Conservation (phyloP, 2,329 filamentous ascomycete species). For the Fusarium devonianum region DNA sequence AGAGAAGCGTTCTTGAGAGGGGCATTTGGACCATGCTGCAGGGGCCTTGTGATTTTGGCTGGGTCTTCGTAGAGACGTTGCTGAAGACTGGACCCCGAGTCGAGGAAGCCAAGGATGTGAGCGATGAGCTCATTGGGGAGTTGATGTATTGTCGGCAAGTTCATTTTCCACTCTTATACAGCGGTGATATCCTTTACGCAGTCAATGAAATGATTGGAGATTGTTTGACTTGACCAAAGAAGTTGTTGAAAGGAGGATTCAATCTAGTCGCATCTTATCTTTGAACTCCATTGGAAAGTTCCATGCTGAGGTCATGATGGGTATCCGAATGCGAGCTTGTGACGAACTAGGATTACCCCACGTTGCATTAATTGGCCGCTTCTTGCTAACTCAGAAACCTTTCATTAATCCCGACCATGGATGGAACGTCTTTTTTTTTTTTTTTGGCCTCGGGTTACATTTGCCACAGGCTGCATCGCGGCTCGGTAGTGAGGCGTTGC, state of each 20-base stretch:
- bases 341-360: not conserved
- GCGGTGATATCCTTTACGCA: not conserved
- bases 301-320: no score
- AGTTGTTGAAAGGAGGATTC: no score
- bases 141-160: slow-evolving; percentile 35
- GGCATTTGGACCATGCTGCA: slow-evolving; percentile 11
- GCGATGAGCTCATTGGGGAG: slow-evolving; percentile 69
- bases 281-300: no score
- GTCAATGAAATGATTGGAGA: not conserved
- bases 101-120: slow-evolving; percentile 64
- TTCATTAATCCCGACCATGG: no score
- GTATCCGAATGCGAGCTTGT: not conserved
- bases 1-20: slow-evolving; percentile 64
- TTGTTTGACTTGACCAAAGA: no score
- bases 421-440: no score
- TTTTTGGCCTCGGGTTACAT: no score
- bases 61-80: slow-evolving; percentile 54
- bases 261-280: no score
- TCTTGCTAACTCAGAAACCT: no score
- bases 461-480: no score
- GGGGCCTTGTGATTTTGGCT: slow-evolving; percentile 50
- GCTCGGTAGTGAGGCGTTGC: no score
- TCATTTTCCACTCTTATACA: not conserved
- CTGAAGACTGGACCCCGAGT: slow-evolving; percentile 57
- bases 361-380: no score